Base-by-base conservation (phyloP, 179 eudicot genomes). In the Silene coronaria region DNA sequence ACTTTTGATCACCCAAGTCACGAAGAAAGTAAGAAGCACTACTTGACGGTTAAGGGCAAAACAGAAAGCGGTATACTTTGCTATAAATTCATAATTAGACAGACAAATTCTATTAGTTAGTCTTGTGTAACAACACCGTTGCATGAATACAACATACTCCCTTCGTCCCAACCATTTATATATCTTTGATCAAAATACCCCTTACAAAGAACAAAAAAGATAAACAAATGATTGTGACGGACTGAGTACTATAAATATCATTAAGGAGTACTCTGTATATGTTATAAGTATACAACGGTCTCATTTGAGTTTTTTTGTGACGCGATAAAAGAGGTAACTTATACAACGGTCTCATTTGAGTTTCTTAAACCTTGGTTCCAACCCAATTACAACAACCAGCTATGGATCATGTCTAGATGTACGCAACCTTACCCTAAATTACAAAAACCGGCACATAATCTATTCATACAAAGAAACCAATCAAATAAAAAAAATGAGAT, bases 351-450 rank as follows among this genome's bases (percentile, higher is more conserved):
- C n/a, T 48, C 0, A 48, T 12, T 51, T 51, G 57, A 51, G 6
- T 16, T 51, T 51, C 16, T 51, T 13, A 9, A 38, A 38, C 45
- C 45, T 38, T 38, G 2, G 12, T 38, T 38, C 45, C 45, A 38
- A n/a, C 21, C 10, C 70, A 14, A 61, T 11, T 4, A 67, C 48
- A 67, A 67, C 26, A 7, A 32, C 22, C 70, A 67, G 6, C 8
- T 36, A 19, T 17, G 42, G 70, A 34, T 67, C 57, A 42, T 4
- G 21, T 67, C 3, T 5, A 10, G 32, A 62, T 62, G 17, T 62
- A 62, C 27, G 46, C 27, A 67, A 38, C 24, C 51, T 67, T 67
- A n/a, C 71, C 71, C 71, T 45, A 27, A 36, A 36, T 36, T n/a
- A 67, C 1, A 16, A 10, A 42, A n/a, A 67, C 28, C 27, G 19